phyloP scores from a whole-genome alignment of 805 yeast genomes.

The Saccharomyces paradoxus region DNA sequence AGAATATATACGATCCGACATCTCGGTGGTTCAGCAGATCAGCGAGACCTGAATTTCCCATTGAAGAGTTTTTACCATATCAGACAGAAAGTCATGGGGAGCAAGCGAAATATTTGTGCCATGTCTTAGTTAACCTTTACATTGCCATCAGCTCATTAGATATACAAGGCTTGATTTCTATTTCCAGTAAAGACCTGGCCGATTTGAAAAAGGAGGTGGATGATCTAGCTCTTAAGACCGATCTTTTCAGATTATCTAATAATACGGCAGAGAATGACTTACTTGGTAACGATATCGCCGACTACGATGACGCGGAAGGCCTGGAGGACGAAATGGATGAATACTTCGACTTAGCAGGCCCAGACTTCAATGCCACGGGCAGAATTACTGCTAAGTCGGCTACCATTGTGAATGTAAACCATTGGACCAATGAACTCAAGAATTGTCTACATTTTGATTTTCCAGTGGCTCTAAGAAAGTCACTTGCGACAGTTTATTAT shows the following conservation, averaged over 20 bases:
- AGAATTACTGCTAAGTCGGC: conserved; percentile 60
- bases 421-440: conserved; percentile 81
- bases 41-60: conserved; percentile 27
- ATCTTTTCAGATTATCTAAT: conserved; percentile 32
- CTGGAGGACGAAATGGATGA: conserved; percentile 19
- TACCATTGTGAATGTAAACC: conserved; percentile 63
- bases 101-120: conserved; percentile 65
- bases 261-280: conserved; percentile 24
- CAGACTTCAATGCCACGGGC: conserved; percentile 39
- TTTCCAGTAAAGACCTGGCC: conserved; percentile 62
- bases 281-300: conserved; percentile 15
- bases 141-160: conserved; percentile 71
- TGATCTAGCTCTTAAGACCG: conserved; percentile 48
- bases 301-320: conserved; percentile 32
- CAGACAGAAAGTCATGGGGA: conserved; percentile 58
- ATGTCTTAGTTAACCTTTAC: conserved; percentile 71
- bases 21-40: conserved; percentile 36
- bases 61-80: conserved; percentile 56
- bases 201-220: conserved; percentile 32
- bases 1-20: conserved; percentile 25
- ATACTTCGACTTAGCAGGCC: conserved; percentile 29
- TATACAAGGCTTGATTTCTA: conserved; percentile 58
- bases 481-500: conserved; percentile 61
- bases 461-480: conserved; percentile 56
- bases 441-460: conserved; percentile 69